phyloP scores from a whole-genome alignment of 495 filamentous ascomycete genomes.

The Aspergillus sclerotioniger region DNA sequence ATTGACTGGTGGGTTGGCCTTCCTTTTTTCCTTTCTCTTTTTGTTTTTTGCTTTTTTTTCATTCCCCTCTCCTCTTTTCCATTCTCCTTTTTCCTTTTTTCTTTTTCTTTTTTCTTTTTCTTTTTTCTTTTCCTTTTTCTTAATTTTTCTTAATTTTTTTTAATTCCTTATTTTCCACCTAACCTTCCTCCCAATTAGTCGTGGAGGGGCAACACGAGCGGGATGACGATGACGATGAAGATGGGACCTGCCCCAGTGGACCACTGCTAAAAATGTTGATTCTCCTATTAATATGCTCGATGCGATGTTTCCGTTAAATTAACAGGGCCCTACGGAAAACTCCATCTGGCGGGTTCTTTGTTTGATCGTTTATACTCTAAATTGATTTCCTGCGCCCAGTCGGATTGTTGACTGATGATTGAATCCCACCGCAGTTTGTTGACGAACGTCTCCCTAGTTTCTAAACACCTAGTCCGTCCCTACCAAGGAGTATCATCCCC shows the following conservation, averaged over 20 bases:
- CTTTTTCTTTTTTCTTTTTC: neutral
- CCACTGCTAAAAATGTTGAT: neutral
- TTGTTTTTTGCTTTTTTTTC: neutral
- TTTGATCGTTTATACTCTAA: neutral
- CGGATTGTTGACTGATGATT: neutral
- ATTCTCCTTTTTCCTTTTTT: neutral
- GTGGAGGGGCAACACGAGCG: slow-evolving; percentile 8
- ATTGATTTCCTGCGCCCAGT: neutral
- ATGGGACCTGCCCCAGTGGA: slow-evolving; percentile 10
- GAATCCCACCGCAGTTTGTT: neutral
- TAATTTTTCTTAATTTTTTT: neutral
- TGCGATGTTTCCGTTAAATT: neutral
- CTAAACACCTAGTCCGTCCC: too few relatives aligned
- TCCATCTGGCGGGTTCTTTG: neutral
- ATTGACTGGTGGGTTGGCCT: slow-evolving; percentile 2
- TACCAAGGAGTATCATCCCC: too few relatives aligned
- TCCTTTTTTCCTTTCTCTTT: neutral
- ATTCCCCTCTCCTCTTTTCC: neutral
- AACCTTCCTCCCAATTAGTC: neutral
- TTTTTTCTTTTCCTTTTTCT: neutral
- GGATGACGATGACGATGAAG: neutral
- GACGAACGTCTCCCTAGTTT: neutral
- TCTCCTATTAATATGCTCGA: neutral
- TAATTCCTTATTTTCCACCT: neutral
- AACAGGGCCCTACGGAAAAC: neutral